Conservation (phyloP, 2,329 filamentous ascomycete species). For the Diaporthe capsici region DNA sequence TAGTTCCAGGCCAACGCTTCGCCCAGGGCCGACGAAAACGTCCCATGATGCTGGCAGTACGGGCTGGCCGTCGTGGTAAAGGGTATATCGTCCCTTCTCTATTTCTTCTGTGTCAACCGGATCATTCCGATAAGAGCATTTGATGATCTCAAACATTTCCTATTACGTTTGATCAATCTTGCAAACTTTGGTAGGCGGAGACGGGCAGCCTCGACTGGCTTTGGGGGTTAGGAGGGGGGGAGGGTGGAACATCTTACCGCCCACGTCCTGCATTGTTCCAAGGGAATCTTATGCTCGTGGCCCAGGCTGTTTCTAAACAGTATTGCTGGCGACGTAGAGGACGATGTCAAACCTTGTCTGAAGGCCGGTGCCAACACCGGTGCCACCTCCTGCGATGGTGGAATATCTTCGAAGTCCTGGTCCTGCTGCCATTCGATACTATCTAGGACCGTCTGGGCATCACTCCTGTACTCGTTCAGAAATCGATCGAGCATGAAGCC, state of each 20-base stretch:
- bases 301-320: neutral
- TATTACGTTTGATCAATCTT: neutral
- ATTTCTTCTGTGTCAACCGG: neutral
- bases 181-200: neutral
- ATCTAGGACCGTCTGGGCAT: conserved; percentile 20
- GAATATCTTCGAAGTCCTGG: neutral
- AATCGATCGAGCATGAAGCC: conserved; percentile 16
- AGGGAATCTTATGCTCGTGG: neutral
- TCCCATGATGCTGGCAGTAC: neutral
- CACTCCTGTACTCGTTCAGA: conserved; percentile 3
- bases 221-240: no score
- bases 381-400: no score
- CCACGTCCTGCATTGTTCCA: conserved; percentile 31
- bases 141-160: conserved; percentile 24
- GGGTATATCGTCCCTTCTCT: neutral
- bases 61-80: neutral
- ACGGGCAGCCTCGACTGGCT: no score
- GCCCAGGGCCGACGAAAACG: neutral
- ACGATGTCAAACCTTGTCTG: no score
- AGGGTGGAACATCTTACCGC: neutral
- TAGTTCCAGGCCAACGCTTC: neutral
- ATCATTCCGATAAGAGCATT: neutral
- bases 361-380: no score
- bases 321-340: neutral
- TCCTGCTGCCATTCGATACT: conserved; percentile 19